A percentile compares a stretch with the other conserved stretches of the same genome.
Conservation (phyloP, 139 green algal species). For the Asterochloris sp. region DNA sequence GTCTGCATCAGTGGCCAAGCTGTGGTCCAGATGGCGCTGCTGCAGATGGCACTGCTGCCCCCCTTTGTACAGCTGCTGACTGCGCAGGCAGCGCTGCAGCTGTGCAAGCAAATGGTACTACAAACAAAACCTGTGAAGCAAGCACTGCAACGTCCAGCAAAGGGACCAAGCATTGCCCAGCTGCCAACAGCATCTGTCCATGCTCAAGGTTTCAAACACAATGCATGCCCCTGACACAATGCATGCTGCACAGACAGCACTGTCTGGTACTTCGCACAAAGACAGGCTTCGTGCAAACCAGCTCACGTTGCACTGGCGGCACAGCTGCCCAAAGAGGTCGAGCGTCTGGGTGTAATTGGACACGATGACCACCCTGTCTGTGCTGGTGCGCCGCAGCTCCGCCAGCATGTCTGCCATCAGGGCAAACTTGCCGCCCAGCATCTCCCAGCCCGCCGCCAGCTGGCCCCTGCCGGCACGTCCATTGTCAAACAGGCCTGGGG, state of each 20-base stretch:
- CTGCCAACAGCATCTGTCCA: not conserved
- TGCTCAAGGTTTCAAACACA: not conserved
- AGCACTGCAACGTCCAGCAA: too few species aligned
- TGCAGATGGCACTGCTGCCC: too few species aligned
- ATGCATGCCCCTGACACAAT: not conserved
- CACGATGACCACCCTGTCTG: constrained; percentile 89
- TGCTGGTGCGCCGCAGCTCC: constrained; percentile 71
- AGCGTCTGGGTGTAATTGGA: constrained; percentile 92
- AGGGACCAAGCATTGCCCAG: not conserved
- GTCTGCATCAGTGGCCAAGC: too few species aligned
- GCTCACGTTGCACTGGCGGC: constrained; percentile 57
- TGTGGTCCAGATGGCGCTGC: too few species aligned
- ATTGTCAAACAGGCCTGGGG: constrained; percentile 77
- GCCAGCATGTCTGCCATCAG: constrained; percentile 85
- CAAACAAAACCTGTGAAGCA: too few species aligned
- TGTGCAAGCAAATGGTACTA: too few species aligned
- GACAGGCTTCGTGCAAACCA: not conserved
- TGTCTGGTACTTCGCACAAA: not conserved
- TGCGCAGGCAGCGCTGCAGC: too few species aligned
- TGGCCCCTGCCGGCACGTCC: constrained; percentile 52
- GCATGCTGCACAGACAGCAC: not conserved
- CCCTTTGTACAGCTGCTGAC: too few species aligned
- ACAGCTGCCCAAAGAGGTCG: constrained; percentile 86
- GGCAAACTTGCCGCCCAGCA: constrained; percentile 75
- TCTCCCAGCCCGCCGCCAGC: constrained; percentile 67